A percentile compares a stretch with the other conserved stretches of the same genome.
Evolutionary conservation across 257 asterid species (phyloP).

Genomic region (Knoxia roxburghii): DNA sequence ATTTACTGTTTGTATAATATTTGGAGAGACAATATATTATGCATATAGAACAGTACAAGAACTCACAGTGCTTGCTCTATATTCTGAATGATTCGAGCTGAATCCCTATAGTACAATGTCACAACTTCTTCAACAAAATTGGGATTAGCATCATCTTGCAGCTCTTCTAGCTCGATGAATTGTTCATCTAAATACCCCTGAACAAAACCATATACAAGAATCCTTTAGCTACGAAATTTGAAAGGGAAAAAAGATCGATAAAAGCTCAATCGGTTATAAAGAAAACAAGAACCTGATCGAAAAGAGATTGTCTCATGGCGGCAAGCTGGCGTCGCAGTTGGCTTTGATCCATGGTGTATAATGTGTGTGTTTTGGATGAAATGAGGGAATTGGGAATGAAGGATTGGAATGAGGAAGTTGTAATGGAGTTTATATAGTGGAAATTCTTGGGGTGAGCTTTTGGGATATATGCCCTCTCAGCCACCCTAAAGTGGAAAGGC

Average conservation of each 20-base stretch:
- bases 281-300: constrained; percentile 45
- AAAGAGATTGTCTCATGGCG: constrained; percentile 51
- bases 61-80: constrained; percentile 69
- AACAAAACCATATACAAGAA: neutral
- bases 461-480: constrained; percentile 2
- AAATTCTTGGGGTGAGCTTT: neutral
- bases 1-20: no score
- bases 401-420: neutral
- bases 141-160: constrained; percentile 72
- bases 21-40: no score
- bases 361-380: neutral
- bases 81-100: constrained; percentile 43
- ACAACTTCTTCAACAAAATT: constrained; percentile 78
- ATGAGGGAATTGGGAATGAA: neutral
- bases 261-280: no score
- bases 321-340: constrained; percentile 48
- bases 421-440: constrained; percentile 8
- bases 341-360: constrained; percentile 15
- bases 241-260: no score
- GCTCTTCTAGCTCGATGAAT: constrained; percentile 60
- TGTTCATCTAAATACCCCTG: constrained; percentile 80
- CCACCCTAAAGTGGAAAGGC: constrained; percentile 1
- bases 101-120: constrained; percentile 56
- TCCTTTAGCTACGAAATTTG: no score
- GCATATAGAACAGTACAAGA: neutral